phyloP scores from a whole-genome alignment of 2,329 filamentous ascomycete species.

The Colletotrichum falcatum region DNA sequence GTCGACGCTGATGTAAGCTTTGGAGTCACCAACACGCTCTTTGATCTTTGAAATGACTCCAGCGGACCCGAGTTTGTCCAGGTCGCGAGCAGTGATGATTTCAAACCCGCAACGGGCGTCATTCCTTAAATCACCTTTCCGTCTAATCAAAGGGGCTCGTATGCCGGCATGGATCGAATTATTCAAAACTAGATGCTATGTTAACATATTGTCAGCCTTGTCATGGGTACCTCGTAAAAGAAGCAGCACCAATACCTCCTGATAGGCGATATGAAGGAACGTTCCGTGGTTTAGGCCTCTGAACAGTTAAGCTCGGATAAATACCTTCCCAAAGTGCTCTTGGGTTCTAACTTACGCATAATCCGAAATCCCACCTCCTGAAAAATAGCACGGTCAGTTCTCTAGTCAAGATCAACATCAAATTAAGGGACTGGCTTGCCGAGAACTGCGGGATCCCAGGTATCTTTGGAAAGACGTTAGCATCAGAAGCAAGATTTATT shows the following conservation, averaged over 20 bases:
- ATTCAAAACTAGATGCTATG: conserved; percentile 64
- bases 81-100: conserved; percentile 70
- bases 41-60: conserved; percentile 75
- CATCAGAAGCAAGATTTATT: conserved; percentile 42
- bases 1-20: conserved; percentile 79
- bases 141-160: conserved; percentile 63
- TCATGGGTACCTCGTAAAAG: background rate
- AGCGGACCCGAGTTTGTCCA: conserved; percentile 75
- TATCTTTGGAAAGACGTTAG: conserved; percentile 59
- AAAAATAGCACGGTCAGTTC: background rate
- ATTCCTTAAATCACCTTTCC: conserved; percentile 64
- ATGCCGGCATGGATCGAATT: conserved; percentile 73
- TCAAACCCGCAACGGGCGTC: conserved; percentile 70
- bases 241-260: conserved; percentile 56
- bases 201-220: background rate
- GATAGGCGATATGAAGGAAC: conserved; percentile 71
- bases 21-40: conserved; percentile 61
- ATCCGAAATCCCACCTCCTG: conserved; percentile 68
- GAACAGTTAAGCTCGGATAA: background rate
- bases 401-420: conserved; percentile 16
- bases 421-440: conserved; percentile 48
- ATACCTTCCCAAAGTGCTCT: background rate
- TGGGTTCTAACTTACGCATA: conserved; percentile 61
- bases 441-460: conserved; percentile 75
- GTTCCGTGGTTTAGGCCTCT: conserved; percentile 71